These are phyloP conservation scores for Catharanthus roseus DNA, from an alignment of 257 asterid genomes.

Conservation along the genomic window DNA sequence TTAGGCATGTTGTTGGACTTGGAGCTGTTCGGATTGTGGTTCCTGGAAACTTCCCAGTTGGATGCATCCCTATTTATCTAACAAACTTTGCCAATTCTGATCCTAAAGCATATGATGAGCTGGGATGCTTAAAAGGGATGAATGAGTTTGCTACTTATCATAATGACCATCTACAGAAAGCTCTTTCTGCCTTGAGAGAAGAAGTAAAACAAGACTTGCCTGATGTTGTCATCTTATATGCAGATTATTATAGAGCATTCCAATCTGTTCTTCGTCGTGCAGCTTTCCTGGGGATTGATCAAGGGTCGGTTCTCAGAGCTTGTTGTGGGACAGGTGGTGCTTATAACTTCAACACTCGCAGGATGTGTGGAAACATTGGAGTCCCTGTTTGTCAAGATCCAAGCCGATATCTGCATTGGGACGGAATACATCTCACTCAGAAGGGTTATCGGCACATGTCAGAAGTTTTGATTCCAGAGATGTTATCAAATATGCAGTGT, in stretches of 20 bases:
- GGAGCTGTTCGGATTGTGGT: not conserved
- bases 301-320: constrained; percentile 2
- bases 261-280: not conserved
- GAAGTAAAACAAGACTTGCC: not conserved
- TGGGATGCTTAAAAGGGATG: not conserved
- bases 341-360: constrained; percentile 15
- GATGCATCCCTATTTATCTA: not conserved
- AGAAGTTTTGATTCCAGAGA: not conserved
- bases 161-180: not conserved
- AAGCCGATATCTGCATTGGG: constrained; percentile 21
- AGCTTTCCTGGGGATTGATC: not conserved
- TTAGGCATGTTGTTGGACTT: not conserved
- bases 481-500: not conserved
- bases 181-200: not conserved
- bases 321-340: constrained; percentile 31
- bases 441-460: constrained; percentile 14
- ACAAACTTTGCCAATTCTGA: not conserved
- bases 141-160: not conserved
- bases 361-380: constrained; percentile 17
- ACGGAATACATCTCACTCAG: constrained; percentile 29
- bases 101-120: not conserved
- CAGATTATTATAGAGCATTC: not conserved
- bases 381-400: constrained; percentile 19
- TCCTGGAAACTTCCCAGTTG: not conserved
- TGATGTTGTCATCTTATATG: not conserved